Evolutionary conservation across 2,329 filamentous ascomycete genomes (phyloP), one percentile per base, ranked within the genome.

Genomic region (Tothia fuscella): DNA sequence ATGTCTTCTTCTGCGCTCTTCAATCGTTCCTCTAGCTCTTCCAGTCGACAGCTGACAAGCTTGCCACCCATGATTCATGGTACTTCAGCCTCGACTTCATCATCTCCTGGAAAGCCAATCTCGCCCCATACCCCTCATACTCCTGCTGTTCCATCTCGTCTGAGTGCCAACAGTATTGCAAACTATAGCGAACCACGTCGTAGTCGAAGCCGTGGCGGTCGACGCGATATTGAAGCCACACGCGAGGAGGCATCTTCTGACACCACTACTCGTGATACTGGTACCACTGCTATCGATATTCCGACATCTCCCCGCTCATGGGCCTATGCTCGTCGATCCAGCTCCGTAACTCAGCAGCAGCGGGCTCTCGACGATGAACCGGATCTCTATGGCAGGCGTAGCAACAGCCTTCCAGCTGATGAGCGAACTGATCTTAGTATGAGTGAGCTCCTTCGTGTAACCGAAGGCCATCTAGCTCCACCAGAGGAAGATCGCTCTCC

Each of bases 41-140:
- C 76, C 2, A 77, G 81, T 46, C 84, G 87, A 58, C 81, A 84
- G 41, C 71, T 87, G 1, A 74, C 74, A 5, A 75, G 71, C 34
- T 72, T 78, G 14, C 74, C 76, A 16, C 70, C 71, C 5, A 73
- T 78, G 65, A 62, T 74, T 37, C 69, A 65, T 19, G 72, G 71
- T 6, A 81, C 80, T 4, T 86, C 83, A 0, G 69, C 86, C 49
- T 95, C 88, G 3, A 80, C 80, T 9, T 89, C 85, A 1, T 89
- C 87, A 1, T 95, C 88, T 7, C 88, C 88, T 1, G 85, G 82
- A n/a, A 94, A 94, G 53, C 85, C 87, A 0, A 74, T 93, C 14
- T 94, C 86, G 3, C 86, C 88, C 1, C 88, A 96, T 54, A 93
- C 87, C 1, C 91, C 88, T 1, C 88, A 96, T 54, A 93, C 87